Base-by-base conservation (phyloP, 1,139 yeast genomes). In the Hemisphaericaspora xylanilytica region DNA sequence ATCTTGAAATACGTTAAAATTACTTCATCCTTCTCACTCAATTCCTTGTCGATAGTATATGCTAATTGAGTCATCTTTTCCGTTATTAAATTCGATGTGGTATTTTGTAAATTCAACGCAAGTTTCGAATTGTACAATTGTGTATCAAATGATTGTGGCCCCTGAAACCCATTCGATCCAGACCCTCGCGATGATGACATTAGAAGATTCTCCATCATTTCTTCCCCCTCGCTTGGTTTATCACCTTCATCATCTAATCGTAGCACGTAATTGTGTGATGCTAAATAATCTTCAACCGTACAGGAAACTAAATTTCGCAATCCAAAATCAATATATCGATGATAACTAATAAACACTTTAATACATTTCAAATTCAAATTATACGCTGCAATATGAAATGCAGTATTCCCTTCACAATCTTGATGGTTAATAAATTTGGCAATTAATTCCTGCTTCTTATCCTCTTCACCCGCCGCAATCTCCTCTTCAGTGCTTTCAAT, bases 401-500 rank as follows among this genome's bases (percentile, higher is more conserved):
- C 95, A 0, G 96, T 86, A 56, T 90, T 88, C 0, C 97, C 97
- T 49, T 83, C 80, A 21, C 68, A 62, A 58, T 92, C 97, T 51
- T 85, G 94, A 39, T 80, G 79, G 56, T 89, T 85, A 34, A 88
- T 66, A 51, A 87, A 80, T 55, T 85, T 92, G 14, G 80, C 71
- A 24, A 88, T 65, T 16, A 67, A 42, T 14, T 63, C 63, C 30
- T 58, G 57, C 18, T 50, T 44, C 11, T 46, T 43, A 32, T 48
- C 52, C 18, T 44, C 48, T 25, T 25, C 28, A 25, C 10, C 15
- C 9, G 52, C 52, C 11, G 48, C 15, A 5, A 53, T 52, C 10
- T 49, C 58, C 28, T 48, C 61, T 35, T 56, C 52, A 8, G 32
- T 17, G n/a, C 24, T 29, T 36, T 63, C 68, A 4, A 65, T 52